A percentile compares a stretch with the other conserved stretches of the same genome.
Evolutionary conservation across 495 filamentous ascomycete species (phyloP).

Genomic region (Poronia punctata): DNA sequence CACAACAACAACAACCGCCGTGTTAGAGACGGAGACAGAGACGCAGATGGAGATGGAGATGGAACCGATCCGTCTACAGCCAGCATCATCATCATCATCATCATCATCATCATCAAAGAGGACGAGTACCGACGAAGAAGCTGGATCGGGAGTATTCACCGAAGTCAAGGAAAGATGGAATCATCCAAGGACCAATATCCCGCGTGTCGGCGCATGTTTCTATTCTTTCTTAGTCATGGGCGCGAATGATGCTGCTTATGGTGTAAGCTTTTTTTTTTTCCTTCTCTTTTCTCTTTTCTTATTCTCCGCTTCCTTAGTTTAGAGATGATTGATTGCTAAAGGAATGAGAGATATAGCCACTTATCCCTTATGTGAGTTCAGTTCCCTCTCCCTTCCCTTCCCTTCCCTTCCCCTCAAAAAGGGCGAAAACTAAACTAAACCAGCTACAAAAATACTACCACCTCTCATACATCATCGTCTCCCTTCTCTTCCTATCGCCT

Average conservation of each 20-base stretch:
- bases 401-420: not conserved
- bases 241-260: slow-evolving; percentile 73
- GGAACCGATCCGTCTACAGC: no score
- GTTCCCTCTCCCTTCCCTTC: slow-evolving; percentile 13
- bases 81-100: no score
- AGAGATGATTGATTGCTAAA: slow-evolving; percentile 10
- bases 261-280: no score
- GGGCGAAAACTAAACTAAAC: not conserved
- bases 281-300: slow-evolving; percentile 1
- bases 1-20: slow-evolving; percentile 19
- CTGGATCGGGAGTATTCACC: slow-evolving; percentile 1
- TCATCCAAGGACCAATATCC: slow-evolving; percentile 55
- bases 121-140: not conserved
- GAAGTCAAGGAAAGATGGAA: slow-evolving; percentile 59
- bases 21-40: slow-evolving; percentile 18
- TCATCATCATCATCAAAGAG: slow-evolving; percentile 1
- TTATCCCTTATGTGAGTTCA: slow-evolving; percentile 51
- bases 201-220: slow-evolving; percentile 58
- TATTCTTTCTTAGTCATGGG: slow-evolving; percentile 75
- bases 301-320: not conserved
- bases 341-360: slow-evolving; percentile 21
- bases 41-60: no score
- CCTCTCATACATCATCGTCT: slow-evolving; percentile 70
- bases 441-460: slow-evolving; percentile 59
- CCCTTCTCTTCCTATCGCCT: slow-evolving; percentile 73